Conservation (phyloP, 1,284 basidiomycete species). For the Schizophyllum amplum region DNA sequence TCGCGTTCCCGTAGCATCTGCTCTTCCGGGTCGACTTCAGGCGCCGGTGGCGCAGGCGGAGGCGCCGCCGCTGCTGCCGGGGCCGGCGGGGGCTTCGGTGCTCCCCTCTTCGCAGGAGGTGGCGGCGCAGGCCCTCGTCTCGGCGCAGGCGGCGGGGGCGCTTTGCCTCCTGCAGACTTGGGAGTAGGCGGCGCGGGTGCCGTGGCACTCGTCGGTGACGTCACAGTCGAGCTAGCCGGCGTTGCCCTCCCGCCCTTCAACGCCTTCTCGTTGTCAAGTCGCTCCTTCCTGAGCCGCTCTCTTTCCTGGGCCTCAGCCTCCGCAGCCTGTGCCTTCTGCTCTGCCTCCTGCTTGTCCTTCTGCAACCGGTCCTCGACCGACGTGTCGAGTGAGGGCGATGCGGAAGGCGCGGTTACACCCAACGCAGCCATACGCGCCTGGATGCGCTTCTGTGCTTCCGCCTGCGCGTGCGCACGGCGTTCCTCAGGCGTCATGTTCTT, state of each 20-base stretch:
- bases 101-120: conserved; percentile 26
- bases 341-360: conserved; percentile 74
- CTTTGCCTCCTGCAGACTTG: conserved; percentile 24
- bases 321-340: conserved; percentile 57
- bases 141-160: conserved; percentile 19
- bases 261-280: conserved; percentile 62
- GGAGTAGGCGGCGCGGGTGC: conserved; percentile 22
- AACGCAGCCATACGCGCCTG: conserved; percentile 85
- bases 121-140: conserved; percentile 37
- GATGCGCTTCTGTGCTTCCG: conserved; percentile 79
- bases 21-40: conserved; percentile 58
- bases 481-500: conserved; percentile 86
- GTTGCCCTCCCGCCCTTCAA: conserved; percentile 36
- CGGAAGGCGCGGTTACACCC: conserved; percentile 50
- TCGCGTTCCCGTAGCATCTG: conserved; percentile 53
- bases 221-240: conserved; percentile 13
- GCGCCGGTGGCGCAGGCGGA: conserved; percentile 25
- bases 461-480: conserved; percentile 71
- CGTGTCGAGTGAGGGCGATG: conserved; percentile 55
- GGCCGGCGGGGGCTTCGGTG: conserved; percentile 25
- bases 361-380: conserved; percentile 77
- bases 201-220: conserved; percentile 12
- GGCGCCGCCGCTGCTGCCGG: conserved; percentile 22
- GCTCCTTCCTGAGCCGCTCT: conserved; percentile 59
- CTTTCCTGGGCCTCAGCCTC: conserved; percentile 64